Base-by-base conservation (phyloP, 1,284 basidiomycete species). In the Coniophora puteana region DNA sequence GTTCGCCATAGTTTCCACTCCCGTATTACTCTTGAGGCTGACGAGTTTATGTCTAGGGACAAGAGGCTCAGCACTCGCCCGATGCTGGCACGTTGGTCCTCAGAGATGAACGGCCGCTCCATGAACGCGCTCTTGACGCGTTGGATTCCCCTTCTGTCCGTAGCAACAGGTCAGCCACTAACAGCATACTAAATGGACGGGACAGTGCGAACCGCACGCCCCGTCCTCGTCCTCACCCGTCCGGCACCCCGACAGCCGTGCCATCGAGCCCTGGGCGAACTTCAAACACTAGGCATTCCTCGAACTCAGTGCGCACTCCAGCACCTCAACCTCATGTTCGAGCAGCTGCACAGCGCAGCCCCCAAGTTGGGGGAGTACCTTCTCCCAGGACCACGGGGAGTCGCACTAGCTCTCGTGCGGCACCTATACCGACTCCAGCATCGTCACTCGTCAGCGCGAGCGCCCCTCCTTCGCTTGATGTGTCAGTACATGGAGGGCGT, bases 1-100 rank as follows among this genome's bases (percentile, higher is more conserved):
- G 72, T 72, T 50, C 51, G 47, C 45, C 41, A 26, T 25, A 18
- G 29, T 18, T 39, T 40, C 32, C 43, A 38, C 58, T 34, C n/a
- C 38, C 13, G 10, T 5, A 10, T 10, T 26, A 29, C 26, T 26
- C 36, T 24, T n/a, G 36, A 58, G 56, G 44, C 54, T 3, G 56
- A 58, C 1, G n/a, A n/a, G n/a, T n/a, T n/a, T n/a, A n/a, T n/a
- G n/a, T n/a, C n/a, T n/a, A n/a, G n/a, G n/a, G n/a, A n/a, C n/a
- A n/a, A n/a, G n/a, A n/a, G n/a, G n/a, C n/a, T n/a, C n/a, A n/a
- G n/a, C n/a, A n/a, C n/a, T n/a, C n/a, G n/a, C n/a, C n/a, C n/a
- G n/a, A n/a, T n/a, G n/a, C n/a, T n/a, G n/a, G n/a, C n/a, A n/a
- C n/a, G n/a, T n/a, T n/a, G n/a, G n/a, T n/a, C n/a, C n/a, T n/a